Percentiles rank a stretch among this genome's conserved stretches.
Evolutionary conservation across 768 basidiomycete species (phyloP).

Genomic region (Lactarius hengduanensis): DNA sequence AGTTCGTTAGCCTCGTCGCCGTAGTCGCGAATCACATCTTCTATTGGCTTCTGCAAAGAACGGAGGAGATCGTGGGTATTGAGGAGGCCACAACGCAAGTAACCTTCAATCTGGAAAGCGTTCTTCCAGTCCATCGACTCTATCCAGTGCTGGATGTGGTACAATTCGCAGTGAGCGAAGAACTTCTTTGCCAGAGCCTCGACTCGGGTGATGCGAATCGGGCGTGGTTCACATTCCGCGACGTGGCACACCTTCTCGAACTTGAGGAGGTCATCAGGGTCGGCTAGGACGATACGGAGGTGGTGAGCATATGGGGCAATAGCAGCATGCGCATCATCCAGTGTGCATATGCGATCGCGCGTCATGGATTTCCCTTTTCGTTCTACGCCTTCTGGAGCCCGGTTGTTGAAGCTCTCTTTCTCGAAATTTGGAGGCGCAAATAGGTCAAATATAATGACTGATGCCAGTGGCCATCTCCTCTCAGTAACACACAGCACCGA

Average conservation of each 20-base stretch:
- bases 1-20: constrained; percentile 42
- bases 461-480: neutral
- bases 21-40: constrained; percentile 39
- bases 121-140: constrained; percentile 57
- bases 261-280: constrained; percentile 47
- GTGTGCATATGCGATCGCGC: constrained; percentile 55
- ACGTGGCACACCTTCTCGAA: constrained; percentile 55
- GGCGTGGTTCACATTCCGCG: constrained; percentile 42
- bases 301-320: constrained; percentile 74
- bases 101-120: constrained; percentile 74
- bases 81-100: constrained; percentile 61
- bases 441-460: constrained; percentile 26
- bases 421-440: constrained; percentile 60
- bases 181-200: constrained; percentile 51
- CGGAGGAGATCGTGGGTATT: constrained; percentile 55
- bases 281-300: constrained; percentile 58
- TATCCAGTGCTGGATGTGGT: constrained; percentile 46
- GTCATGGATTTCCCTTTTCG: constrained; percentile 43
- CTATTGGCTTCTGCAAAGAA: constrained; percentile 45
- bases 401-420: constrained; percentile 53
- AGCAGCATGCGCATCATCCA: constrained; percentile 56
- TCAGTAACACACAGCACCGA: neutral
- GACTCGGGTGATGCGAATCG: constrained; percentile 37
- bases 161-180: constrained; percentile 49
- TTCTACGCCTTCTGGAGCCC: constrained; percentile 41